Evolutionary conservation across 331 rosid genomes (phyloP).

Genomic region (Acacia pycnantha): DNA sequence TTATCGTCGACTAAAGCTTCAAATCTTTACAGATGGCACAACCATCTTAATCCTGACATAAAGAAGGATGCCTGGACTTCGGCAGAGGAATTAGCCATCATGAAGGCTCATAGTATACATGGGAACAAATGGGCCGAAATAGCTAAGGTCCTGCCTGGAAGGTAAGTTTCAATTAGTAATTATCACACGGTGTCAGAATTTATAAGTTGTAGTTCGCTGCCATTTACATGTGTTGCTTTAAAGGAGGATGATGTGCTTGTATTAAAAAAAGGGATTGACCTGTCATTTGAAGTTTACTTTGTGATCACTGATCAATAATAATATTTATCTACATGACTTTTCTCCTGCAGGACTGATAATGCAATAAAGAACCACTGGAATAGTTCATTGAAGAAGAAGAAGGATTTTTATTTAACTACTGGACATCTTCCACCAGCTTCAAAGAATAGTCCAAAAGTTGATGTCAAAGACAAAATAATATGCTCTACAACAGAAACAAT

Average conservation of each 20-base stretch:
- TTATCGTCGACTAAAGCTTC: constrained; percentile 5
- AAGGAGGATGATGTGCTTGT: not conserved
- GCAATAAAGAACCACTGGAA: constrained; percentile 99
- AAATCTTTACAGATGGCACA: constrained; percentile 84
- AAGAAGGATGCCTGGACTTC: constrained; percentile 92
- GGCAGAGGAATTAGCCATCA: constrained; percentile 84
- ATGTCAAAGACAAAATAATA: constrained; percentile 54
- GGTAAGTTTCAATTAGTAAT: constrained; percentile 40
- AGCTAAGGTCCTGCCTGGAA: constrained; percentile 91
- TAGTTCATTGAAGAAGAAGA: constrained; percentile 94
- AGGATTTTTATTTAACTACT: constrained; percentile 76
- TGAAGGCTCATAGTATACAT: constrained; percentile 72
- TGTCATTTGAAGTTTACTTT: not conserved
- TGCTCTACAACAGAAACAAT: constrained; percentile 46
- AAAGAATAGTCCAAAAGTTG: constrained; percentile 51
- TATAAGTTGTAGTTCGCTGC: not conserved
- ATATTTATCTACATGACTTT: not conserved
- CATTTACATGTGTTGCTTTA: not conserved
- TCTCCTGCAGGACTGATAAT: constrained; percentile 81
- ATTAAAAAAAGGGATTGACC: not conserved
- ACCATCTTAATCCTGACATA: constrained; percentile 94
- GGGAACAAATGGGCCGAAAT: constrained; percentile 99
- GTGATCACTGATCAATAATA: not conserved
- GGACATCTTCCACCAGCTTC: constrained; percentile 87
- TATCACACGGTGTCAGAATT: not conserved